A percentile compares a stretch with the other conserved stretches of the same genome.
Evolutionary conservation across 148 eudicot species (phyloP).

Genomic region (Bassia scoparia): DNA sequence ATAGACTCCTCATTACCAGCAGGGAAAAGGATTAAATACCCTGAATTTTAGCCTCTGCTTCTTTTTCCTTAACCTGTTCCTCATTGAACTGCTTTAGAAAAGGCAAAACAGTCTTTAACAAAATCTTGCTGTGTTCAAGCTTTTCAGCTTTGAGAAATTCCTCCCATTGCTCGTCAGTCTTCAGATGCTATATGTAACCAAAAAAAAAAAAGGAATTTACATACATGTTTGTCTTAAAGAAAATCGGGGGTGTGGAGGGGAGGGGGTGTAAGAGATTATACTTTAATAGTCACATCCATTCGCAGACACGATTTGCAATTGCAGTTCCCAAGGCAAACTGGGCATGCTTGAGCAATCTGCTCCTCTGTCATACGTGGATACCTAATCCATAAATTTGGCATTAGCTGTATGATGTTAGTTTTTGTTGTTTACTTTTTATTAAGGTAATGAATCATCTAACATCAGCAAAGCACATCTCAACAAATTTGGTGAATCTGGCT

Average conservation of each 20-base stretch:
- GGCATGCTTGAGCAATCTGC: constrained; percentile 45
- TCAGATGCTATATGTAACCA: background rate
- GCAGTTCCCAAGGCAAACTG: constrained; percentile 50
- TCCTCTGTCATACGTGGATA: constrained; percentile 46
- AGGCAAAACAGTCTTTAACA: constrained; percentile 38
- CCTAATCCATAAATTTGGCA: constrained; percentile 28
- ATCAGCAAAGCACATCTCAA: background rate
- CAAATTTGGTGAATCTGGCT: background rate
- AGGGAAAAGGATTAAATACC: constrained; percentile 29
- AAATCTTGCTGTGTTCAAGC: constrained; percentile 25
- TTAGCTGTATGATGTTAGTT: background rate
- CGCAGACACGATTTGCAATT: constrained; percentile 57
- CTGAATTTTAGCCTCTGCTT: constrained; percentile 53
- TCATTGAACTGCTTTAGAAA: constrained; percentile 41
- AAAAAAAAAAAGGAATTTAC: background rate
- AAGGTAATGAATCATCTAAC: background rate
- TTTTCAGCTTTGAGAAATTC: constrained; percentile 22
- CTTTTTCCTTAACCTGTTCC: constrained; percentile 51
- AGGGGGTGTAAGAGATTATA: background rate
- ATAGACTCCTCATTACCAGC: no score
- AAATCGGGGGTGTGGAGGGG: background rate
- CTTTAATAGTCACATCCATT: constrained; percentile 21
- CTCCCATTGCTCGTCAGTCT: background rate
- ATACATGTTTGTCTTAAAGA: background rate
- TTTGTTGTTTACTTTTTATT: background rate